Base-by-base conservation (phyloP, 192 early-diverging fungal genomes). In the Linnemannia exigua region DNA sequence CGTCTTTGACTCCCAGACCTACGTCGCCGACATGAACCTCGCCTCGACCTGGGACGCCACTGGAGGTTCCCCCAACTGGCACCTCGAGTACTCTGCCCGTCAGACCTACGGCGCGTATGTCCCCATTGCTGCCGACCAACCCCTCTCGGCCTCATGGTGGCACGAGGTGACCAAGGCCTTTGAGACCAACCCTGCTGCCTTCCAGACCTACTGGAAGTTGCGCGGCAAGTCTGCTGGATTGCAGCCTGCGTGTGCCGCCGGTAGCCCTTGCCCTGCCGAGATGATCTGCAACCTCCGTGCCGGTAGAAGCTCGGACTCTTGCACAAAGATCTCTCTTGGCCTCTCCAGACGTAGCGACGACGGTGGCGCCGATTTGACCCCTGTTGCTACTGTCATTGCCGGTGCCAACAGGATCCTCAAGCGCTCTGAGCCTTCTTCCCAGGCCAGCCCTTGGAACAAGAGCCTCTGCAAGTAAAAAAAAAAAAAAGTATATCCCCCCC, bases 81-180 rank as follows among this genome's bases (percentile, higher is more conserved):
- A 91, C 81, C 54, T 89, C 20, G 89, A 91, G 79, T 91, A 91
- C 75, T 89, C 88, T 66, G 89, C 90, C 38, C 77, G 88, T 52
- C 66, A 83, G 35, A 87, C 85, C 35, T 91, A 86, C 52, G 68
- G 87, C 9, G 44, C 82, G 17, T 82, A 58, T 36, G 51, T 72
- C 9, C 77, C 77, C 48, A 47, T 77, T 22, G 70, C 80, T 36
- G 72, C 28, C 9, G 73, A 54, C 28, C 25, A 46, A 0, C 89
- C 90, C 2, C 67, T 91, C 20, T 74, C 74, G 15, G 82, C 90
- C 0, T 50, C 71, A 16, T 91, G 90, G 90, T 91, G 90, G 90
- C 90, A 91, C 67, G 85, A 90, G n/a, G 89, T 91, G 0, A 91
- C 90, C 22, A 44, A 44, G 16, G 74, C 76, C 25, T 89, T 91